A percentile compares a stretch with the other conserved stretches of the same genome.
Conservation (phyloP, 2,329 filamentous ascomycete genomes). For the Ophiostoma sp. region DNA sequence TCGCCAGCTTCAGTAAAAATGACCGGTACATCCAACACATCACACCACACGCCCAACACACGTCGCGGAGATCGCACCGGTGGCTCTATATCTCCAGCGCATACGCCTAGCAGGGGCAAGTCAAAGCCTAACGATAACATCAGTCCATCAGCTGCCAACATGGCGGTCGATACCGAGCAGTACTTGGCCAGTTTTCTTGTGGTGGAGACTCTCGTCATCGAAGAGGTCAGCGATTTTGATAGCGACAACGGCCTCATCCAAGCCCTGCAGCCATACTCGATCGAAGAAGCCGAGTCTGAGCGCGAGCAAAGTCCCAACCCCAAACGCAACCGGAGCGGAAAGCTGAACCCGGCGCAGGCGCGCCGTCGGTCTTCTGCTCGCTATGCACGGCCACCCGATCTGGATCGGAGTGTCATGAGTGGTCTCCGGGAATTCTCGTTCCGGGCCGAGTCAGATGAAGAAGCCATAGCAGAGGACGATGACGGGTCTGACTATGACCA, state of each 20-base stretch:
- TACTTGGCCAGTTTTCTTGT: constrained; percentile 10
- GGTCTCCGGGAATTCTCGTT: constrained; percentile 44
- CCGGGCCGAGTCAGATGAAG: constrained; percentile 31
- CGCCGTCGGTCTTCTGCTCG: constrained; percentile 16
- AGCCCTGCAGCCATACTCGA: constrained; percentile 41
- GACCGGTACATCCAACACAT: constrained; percentile 12
- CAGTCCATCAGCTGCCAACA: background rate
- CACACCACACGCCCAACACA: constrained; percentile 17
- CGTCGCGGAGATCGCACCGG: constrained; percentile 21
- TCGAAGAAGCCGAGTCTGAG: constrained; percentile 39
- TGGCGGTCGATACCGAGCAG: background rate
- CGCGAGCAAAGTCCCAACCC: constrained; percentile 13
- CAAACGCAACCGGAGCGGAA: constrained; percentile 33
- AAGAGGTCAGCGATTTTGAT: constrained; percentile 43
- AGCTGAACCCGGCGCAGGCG: constrained; percentile 11
- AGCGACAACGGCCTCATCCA: constrained; percentile 41
- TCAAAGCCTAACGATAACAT: background rate
- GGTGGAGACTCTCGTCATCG: constrained; percentile 36
- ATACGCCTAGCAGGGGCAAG: background rate
- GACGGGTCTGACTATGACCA: constrained; percentile 36
- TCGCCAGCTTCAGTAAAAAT: constrained; percentile 28
- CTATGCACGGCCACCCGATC: constrained; percentile 29
- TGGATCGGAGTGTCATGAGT: constrained; percentile 42
- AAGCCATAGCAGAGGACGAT: constrained; percentile 32
- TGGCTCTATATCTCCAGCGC: constrained; percentile 13